Evolutionary conservation across 1,284 basidiomycete genomes (phyloP), one percentile per base, ranked within the genome.

Genomic region (Afroboletus lepidellus): DNA sequence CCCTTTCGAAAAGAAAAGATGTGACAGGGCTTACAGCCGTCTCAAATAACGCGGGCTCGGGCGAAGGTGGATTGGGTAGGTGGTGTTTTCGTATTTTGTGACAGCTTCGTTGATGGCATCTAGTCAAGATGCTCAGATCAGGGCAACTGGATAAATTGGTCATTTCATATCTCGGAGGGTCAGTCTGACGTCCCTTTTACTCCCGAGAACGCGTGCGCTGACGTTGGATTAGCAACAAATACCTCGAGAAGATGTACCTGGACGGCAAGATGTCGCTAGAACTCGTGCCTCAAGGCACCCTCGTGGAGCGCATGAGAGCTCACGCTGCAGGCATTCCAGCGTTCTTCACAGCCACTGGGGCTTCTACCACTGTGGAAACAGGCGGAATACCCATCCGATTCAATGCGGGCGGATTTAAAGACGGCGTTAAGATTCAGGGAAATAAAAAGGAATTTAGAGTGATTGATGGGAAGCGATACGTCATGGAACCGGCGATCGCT

Each of bases 261-360:
- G 74, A 79, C 43, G 92, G 93, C 45, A 74, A 87, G 56, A 88
- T 95, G 60, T 83, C 87, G 2, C 73, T 95, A 20, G 93, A 95
- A 69, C 83, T 95, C 25, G 88, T 89, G 25, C 93, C 93, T 3
- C 93, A 95, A 71, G 93, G 84, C 5, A 94, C 92, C 2, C 83
- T 98, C 16, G 93, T 90, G 21, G 95, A 96, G 67, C 85, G 94
- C 57, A 92, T 51, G 93, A 23, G 95, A 96, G 67, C 85, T 93
- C 57, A 92, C 50, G 93, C 88, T 4, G 89, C 92, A 20, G 94
- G 95, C 39, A 94, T 97, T 57, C 94, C 94, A 1, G 94, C 91
- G 8, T 94, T 98, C 76, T 97, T 81, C 74, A 97, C 94, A 1
- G 90, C 94, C 2, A 96, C 94, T 1, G 94, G 94, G 47, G 89